Conservation (phyloP, 495 filamentous ascomycete species). For the Lineolata rhizophorae region DNA sequence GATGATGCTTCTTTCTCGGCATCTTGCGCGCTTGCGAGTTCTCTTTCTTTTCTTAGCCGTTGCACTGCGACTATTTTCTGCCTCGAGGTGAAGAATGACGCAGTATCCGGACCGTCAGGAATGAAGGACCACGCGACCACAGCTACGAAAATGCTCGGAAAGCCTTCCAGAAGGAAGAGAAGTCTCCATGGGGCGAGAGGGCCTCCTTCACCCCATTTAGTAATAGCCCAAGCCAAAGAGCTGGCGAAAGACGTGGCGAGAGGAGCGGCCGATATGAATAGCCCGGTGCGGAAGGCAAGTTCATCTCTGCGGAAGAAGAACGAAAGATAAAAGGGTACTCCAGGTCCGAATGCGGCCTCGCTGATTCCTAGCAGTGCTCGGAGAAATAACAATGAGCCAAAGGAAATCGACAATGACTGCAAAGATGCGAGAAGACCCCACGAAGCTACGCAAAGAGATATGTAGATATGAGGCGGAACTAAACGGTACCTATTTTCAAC, state of each 20-base stretch:
- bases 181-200: slow-evolving; percentile 37
- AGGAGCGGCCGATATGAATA: slow-evolving; percentile 41
- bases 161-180: slow-evolving; percentile 38
- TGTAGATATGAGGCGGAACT: slow-evolving; percentile 6
- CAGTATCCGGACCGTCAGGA: slow-evolving; percentile 30
- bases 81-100: slow-evolving; percentile 25
- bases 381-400: slow-evolving; percentile 8
- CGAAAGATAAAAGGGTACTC: slow-evolving; percentile 39
- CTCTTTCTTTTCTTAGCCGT: slow-evolving; percentile 24
- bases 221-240: slow-evolving; percentile 34
- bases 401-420: slow-evolving; percentile 41
- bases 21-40: not conserved
- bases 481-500: slow-evolving; percentile 36
- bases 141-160: slow-evolving; percentile 34
- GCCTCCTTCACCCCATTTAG: slow-evolving; percentile 19
- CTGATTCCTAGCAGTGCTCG: slow-evolving; percentile 29
- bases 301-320: slow-evolving; percentile 39
- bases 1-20: not conserved
- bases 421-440: slow-evolving; percentile 30
- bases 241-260: slow-evolving; percentile 50
- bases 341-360: slow-evolving; percentile 39
- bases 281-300: slow-evolving; percentile 35
- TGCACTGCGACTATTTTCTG: slow-evolving; percentile 25
- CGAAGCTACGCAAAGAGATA: slow-evolving; percentile 1
- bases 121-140: slow-evolving; percentile 30